A percentile compares a stretch with the other conserved stretches of the same genome.
phyloP scores from a whole-genome alignment of 768 basidiomycete genomes.

The Pluteus cervinus region DNA sequence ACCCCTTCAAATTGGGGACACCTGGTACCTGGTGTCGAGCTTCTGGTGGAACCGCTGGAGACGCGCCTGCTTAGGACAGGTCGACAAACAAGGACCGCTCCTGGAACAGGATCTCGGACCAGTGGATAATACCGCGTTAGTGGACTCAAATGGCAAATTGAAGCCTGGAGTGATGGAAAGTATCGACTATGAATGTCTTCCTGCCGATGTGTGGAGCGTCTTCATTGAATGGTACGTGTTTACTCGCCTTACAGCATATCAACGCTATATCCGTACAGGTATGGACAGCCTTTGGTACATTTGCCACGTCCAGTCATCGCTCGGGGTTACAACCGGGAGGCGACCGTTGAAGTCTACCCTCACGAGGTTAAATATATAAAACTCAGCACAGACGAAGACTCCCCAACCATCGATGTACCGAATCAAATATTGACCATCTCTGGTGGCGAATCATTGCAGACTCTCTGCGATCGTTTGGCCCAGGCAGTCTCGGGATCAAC shows the following conservation, averaged over 20 bases:
- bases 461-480: constrained; percentile 36
- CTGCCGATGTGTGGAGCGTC: constrained; percentile 62
- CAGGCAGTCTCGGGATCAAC: constrained; percentile 24
- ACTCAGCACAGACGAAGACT: constrained; percentile 20
- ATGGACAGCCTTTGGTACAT: constrained; percentile 51
- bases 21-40: constrained; percentile 72
- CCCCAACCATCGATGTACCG: constrained; percentile 17
- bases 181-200: constrained; percentile 70
- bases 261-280: constrained; percentile 41
- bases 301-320: constrained; percentile 65
- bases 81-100: constrained; percentile 62
- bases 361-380: constrained; percentile 54
- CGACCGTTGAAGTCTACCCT: constrained; percentile 68
- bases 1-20: constrained; percentile 59
- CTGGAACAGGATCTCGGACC: constrained; percentile 62
- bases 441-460: constrained; percentile 39
- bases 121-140: constrained; percentile 66
- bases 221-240: constrained; percentile 64
- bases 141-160: constrained; percentile 49
- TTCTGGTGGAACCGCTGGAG: constrained; percentile 75
- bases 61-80: constrained; percentile 61
- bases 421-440: constrained; percentile 42
- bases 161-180: constrained; percentile 45
- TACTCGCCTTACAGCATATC: constrained; percentile 2
- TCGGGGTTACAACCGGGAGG: constrained; percentile 43